Evolutionary conservation across 352 stramenopile genomes (phyloP).

Genomic region (Phytophthora aleatoria): DNA sequence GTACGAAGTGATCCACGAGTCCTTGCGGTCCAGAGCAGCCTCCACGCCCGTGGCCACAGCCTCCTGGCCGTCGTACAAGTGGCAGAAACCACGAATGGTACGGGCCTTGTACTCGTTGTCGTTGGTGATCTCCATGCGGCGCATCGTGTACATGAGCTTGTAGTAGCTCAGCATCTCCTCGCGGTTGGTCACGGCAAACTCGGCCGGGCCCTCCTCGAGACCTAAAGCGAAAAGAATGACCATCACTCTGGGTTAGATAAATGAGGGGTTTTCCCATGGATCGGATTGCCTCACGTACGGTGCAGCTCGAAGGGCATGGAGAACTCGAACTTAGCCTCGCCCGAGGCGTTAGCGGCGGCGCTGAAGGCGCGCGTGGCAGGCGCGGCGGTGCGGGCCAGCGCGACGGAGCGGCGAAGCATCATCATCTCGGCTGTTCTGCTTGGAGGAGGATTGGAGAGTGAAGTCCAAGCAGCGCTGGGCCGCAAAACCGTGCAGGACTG

Average conservation of each 20-base stretch:
- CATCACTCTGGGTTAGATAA: conserved; percentile 9
- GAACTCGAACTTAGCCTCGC: conserved; percentile 78
- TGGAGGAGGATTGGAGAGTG: conserved; percentile 47
- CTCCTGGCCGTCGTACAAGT: conserved; percentile 99
- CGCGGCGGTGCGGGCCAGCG: conserved; percentile 41
- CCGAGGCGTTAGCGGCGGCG: conserved; percentile 48
- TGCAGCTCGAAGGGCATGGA: conserved; percentile 80
- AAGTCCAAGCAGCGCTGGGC: conserved; percentile 20
- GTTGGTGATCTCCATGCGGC: conserved; percentile 99
- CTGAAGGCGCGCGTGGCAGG: conserved; percentile 63
- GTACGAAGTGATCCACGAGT: conserved; percentile 99
- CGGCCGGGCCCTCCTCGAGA: conserved; percentile 70
- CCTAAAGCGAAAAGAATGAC: conserved; percentile 36
- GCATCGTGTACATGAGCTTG: conserved; percentile 99
- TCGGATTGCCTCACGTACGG: conserved; percentile 40
- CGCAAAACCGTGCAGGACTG: conserved; percentile 21
- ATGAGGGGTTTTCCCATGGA: background rate
- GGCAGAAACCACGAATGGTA: conserved; percentile 99
- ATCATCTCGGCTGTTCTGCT: conserved; percentile 52
- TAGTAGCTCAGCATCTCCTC: conserved; percentile 98
- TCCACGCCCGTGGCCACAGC: conserved; percentile 98
- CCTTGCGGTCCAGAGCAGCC: conserved; percentile 91
- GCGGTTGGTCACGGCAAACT: conserved; percentile 87
- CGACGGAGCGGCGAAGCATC: conserved; percentile 67
- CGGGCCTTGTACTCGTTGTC: conserved; percentile 99